These are phyloP conservation scores for Lactifluus echinatus DNA, from an alignment of 768 basidiomycete species.

Conservation along the genomic window DNA sequence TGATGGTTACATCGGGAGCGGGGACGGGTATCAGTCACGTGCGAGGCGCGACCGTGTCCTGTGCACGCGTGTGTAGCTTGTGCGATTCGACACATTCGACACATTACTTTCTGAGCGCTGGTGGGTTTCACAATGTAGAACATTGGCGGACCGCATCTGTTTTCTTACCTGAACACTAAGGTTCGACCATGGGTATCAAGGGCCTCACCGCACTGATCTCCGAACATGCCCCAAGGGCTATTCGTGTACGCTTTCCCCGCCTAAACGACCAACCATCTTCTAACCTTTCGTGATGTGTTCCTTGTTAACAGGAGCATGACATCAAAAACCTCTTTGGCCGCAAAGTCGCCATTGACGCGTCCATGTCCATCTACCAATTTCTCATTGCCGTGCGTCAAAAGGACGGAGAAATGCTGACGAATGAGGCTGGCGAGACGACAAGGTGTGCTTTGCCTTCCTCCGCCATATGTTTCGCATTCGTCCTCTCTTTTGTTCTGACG, in stretches of 20 bases:
- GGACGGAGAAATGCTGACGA: slow-evolving; percentile 94
- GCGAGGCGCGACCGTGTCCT: too few relatives aligned
- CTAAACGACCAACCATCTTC: background rate
- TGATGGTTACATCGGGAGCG: too few relatives aligned
- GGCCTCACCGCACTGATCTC: slow-evolving; percentile 85
- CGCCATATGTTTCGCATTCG: background rate
- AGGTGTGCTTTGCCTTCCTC: slow-evolving; percentile 33
- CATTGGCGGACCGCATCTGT: background rate
- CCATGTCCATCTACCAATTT: slow-evolving; percentile 96
- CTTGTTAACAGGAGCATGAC: slow-evolving; percentile 59
- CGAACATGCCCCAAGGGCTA: slow-evolving; percentile 82
- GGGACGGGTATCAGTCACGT: too few relatives aligned
- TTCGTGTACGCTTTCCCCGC: slow-evolving; percentile 33
- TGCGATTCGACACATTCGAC: too few relatives aligned
- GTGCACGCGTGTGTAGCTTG: too few relatives aligned
- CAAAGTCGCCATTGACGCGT: slow-evolving; percentile 98
- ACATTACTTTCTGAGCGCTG: too few relatives aligned
- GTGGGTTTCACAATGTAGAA: too few relatives aligned
- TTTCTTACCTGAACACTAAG: background rate
- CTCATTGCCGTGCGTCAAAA: slow-evolving; percentile 94
- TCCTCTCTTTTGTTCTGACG: background rate
- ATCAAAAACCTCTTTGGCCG: slow-evolving; percentile 97
- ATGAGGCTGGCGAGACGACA: slow-evolving; percentile 96
- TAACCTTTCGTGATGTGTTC: slow-evolving; percentile 4
- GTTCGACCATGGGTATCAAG: slow-evolving; percentile 76